A percentile compares a stretch with the other conserved stretches of the same genome.
phyloP scores from a whole-genome alignment of 208 protist genomes.

The Leishmania aethiopica region DNA sequence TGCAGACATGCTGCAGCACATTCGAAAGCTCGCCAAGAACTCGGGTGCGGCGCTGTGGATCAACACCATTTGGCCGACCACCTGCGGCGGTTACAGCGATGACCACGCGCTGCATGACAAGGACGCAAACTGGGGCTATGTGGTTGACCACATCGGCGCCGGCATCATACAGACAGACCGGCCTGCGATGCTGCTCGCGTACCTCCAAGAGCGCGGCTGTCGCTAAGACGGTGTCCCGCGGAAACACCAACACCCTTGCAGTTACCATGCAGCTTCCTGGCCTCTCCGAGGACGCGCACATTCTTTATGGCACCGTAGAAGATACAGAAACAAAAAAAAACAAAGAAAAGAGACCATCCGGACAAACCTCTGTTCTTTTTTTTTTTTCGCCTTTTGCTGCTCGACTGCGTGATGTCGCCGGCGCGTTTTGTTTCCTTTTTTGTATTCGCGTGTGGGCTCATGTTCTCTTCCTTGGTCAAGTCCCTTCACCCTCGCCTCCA shows the following conservation, averaged over 20 bases:
- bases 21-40: conserved; percentile 38
- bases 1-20: conserved; percentile 32
- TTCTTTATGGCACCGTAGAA: background rate
- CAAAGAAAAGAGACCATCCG: background rate
- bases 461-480: background rate
- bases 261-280: background rate
- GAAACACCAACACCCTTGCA: background rate
- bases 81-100: conserved; percentile 65
- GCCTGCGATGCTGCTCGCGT: conserved; percentile 51
- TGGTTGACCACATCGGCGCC: conserved; percentile 43
- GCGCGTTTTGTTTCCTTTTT: no score
- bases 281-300: background rate
- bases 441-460: background rate
- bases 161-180: conserved; percentile 71
- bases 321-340: background rate
- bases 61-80: conserved; percentile 71
- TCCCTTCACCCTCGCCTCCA: background rate
- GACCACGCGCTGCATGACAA: conserved; percentile 55
- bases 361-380: background rate
- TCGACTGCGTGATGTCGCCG: no score
- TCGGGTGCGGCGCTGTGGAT: conserved; percentile 53
- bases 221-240: conserved; percentile 7
- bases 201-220: conserved; percentile 39
- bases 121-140: conserved; percentile 61
- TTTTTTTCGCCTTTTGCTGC: background rate